Conservation (phyloP, 2,329 filamentous ascomycete genomes). For the Scytalidium sp. region DNA sequence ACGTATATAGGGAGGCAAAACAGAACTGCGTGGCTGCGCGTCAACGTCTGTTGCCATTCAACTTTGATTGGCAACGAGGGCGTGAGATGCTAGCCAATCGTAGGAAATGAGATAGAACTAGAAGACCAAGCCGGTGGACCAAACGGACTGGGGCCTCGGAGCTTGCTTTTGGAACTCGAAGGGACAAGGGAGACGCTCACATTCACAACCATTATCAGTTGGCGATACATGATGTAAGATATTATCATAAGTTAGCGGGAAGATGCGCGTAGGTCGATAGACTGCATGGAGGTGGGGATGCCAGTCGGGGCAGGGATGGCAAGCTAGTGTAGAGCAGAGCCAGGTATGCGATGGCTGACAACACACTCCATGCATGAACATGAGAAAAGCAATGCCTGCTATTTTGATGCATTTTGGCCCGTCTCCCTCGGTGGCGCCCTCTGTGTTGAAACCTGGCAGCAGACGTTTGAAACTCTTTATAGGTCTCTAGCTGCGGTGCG, state of each 20-base stretch:
- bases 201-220: conserved; percentile 22
- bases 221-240: conserved; percentile 21
- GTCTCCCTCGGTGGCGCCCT: conserved; percentile 12
- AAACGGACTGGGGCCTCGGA: conserved; percentile 27
- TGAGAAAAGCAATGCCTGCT: conserved; percentile 23
- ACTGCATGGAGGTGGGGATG: conserved; percentile 22
- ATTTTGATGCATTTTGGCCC: conserved; percentile 11
- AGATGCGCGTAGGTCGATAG: conserved; percentile 29
- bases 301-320: conserved; percentile 17
- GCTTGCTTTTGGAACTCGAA: conserved; percentile 18
- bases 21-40: conserved; percentile 38
- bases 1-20: conserved; percentile 33
- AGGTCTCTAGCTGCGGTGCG: conserved; percentile 24
- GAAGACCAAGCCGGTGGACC: conserved; percentile 15
- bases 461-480: conserved; percentile 29
- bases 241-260: conserved; percentile 27
- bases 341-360: conserved; percentile 21
- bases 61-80: conserved; percentile 41
- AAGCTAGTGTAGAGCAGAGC: conserved; percentile 20
- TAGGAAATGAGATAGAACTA: conserved; percentile 33
- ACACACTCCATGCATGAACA: conserved; percentile 35
- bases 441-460: conserved; percentile 26
- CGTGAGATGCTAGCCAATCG: conserved; percentile 34
- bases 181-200: conserved; percentile 27
- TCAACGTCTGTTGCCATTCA: conserved; percentile 34